Percentiles rank a stretch among this genome's conserved stretches.
These are phyloP conservation scores for Pelargonium myrrhifolium DNA, from an alignment of 441 rosid genomes.

Conservation along the genomic window DNA sequence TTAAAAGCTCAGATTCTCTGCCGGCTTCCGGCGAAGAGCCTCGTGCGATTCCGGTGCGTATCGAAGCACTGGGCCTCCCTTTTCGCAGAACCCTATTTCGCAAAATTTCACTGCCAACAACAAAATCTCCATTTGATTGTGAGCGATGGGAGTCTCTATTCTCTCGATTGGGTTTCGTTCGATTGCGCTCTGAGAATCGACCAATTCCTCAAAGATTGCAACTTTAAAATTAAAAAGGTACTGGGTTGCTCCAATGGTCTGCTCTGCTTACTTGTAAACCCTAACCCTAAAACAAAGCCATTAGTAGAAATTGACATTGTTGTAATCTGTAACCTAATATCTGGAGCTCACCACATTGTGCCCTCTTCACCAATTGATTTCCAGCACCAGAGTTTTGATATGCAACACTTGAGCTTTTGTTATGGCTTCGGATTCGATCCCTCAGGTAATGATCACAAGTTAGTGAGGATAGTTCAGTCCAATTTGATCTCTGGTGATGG, in stretches of 20 bases:
- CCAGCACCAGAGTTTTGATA: not conserved
- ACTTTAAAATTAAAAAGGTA: not conserved
- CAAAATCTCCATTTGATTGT: not conserved
- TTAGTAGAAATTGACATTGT: not conserved
- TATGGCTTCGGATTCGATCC: constrained; percentile 2
- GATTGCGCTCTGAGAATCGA: not conserved
- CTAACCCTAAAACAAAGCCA: not conserved
- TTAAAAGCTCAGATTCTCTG: too few relatives aligned
- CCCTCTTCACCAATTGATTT: not conserved
- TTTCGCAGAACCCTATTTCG: not conserved
- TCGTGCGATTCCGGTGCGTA: too few relatives aligned
- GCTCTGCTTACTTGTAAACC: not conserved
- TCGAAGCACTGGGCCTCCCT: not conserved
- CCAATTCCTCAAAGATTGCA: not conserved
- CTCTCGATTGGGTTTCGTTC: not conserved
- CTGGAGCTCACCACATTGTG: not conserved
- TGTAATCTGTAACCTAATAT: not conserved
- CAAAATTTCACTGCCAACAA: not conserved
- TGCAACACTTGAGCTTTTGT: not conserved
- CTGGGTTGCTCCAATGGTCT: not conserved
- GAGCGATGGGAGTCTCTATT: not conserved
- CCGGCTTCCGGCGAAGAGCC: too few relatives aligned
- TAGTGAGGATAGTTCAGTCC: not conserved
- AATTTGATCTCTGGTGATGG: not conserved
- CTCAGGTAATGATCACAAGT: constrained; percentile 1